These are phyloP conservation scores for Candida nonsorbophila DNA, from an alignment of 805 yeast genomes.

Conservation along the genomic window DNA sequence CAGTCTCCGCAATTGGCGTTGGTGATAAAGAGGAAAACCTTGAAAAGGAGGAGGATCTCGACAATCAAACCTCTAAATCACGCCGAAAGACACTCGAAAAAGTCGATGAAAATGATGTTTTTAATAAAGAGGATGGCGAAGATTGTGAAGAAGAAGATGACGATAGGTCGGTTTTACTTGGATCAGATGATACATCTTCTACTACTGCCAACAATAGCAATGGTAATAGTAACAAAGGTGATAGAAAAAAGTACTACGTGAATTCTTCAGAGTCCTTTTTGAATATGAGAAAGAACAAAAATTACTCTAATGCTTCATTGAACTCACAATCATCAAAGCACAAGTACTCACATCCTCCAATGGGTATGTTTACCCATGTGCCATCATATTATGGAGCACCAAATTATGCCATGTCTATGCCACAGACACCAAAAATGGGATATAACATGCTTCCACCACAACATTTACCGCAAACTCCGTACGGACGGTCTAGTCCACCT, in stretches of 20 bases:
- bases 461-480: slow-evolving; percentile 4
- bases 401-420: neutral
- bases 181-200: slow-evolving; percentile 23
- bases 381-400: no score
- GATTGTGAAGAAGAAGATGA: slow-evolving; percentile 29
- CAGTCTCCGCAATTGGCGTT: slow-evolving; percentile 1
- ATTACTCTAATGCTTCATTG: slow-evolving; percentile 12
- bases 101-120: slow-evolving; percentile 1
- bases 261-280: slow-evolving; percentile 18
- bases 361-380: no score
- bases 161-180: slow-evolving; percentile 34
- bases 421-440: slow-evolving; percentile 1
- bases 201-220: slow-evolving; percentile 13
- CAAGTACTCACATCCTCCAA: no score
- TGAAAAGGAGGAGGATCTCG: slow-evolving; percentile 1
- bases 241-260: slow-evolving; percentile 9
- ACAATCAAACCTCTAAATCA: neutral
- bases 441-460: slow-evolving; percentile 1
- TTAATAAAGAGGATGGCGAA: slow-evolving; percentile 13
- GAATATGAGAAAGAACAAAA: slow-evolving; percentile 8
- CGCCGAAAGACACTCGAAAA: neutral
- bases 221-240: slow-evolving; percentile 5
- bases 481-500: slow-evolving; percentile 5
- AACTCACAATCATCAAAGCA: slow-evolving; percentile 7
- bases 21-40: neutral